Evolutionary conservation across 225 moss, liverwort and hornwort species (phyloP), one percentile per base, ranked within the genome.

Genomic region (Sphagnum contortum): DNA sequence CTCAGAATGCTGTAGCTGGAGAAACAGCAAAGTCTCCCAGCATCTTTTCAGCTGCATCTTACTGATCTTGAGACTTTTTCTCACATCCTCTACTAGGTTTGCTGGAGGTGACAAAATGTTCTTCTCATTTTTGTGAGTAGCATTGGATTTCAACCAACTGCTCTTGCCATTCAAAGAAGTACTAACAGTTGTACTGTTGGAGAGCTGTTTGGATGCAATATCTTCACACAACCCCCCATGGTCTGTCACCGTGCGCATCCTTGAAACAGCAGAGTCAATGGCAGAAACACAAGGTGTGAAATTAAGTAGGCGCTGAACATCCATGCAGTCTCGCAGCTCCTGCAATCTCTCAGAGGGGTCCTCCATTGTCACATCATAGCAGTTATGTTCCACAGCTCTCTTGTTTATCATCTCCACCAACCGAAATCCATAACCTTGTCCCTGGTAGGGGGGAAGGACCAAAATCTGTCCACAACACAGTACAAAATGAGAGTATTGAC

Each of bases 341-440:
- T 91, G 93, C 74, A 98, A 76, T 62, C 72, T 76, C 61, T 82
- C 71, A 2, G 98, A 98, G 45, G 98, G 98, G 57, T 98, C 93
- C 77, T 98, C 98, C 77, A 98, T 93, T 3, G 98, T 93, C 63
- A 98, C 79, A 65, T 98, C 98, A 60, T 78, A 83, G 76, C 91
- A 93, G 66, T 74, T 64, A 57, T 89, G 78, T 12, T 78, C 68
- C n/a, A 53, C 64, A 50, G 98, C 98, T 62, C 68, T 66, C 69
- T 66, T 61, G 68, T 98, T 76, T 51, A 98, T 77, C n/a, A 82
- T 81, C 69, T 91, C 81, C 51, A 98, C 68, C 52, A 98, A 74
- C 45, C 72, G 81, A 53, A 85, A 74, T 60, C 98, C 98, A 74
- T 84, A 93, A 12, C 90, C 93, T 63, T 74, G 70, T 61, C 93